Base-by-base conservation (phyloP, 805 yeast genomes). In the Candida manassasensis region DNA sequence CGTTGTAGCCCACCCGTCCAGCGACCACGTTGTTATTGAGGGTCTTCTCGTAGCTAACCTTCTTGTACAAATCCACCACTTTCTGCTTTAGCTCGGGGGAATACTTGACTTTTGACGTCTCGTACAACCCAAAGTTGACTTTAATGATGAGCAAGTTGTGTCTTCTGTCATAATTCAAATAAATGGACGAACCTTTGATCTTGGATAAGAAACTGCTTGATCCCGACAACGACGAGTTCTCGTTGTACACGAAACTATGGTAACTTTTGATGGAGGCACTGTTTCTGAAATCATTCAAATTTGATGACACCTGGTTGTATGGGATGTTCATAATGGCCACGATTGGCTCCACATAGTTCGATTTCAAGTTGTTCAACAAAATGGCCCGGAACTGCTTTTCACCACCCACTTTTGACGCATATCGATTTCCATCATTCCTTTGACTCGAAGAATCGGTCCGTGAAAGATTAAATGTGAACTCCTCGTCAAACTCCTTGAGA, bases 341-440 rank as follows among this genome's bases (percentile, higher is more conserved):
- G 32, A 65, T 52, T 6, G 69, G 70, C 32, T 66, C 69, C 12
- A 65, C 43, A 43, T 55, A 67, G 30, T 63, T 57, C 36, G 57
- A 55, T 29, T 51, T 53, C 38, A 67, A 53, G 38, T 58, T 53
- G 30, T 53, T 61, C 44, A 61, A 47, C 27, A 67, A 44, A 34
- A 55, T 49, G 29, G 55, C 54, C 19, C 69, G 56, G 43, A 58
- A 55, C 44, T 62, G 67, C 28, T 53, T 50, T 40, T 65, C 71
- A 32, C 49, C 49, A 32, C 38, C 43, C 32, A 54, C n/a, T 21
- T 30, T 30, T 8, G 16, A 5, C 6, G 33, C 19, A 21, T 30
- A 30, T 6, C 33, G 33, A 5, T 25, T 19, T 19, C 21, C 15
- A 13, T 27, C 26, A 32, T 37, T 16, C 11, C 15, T 19, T 13